Conservation (phyloP, 768 basidiomycete species). For the Podaxis pistillaris region DNA sequence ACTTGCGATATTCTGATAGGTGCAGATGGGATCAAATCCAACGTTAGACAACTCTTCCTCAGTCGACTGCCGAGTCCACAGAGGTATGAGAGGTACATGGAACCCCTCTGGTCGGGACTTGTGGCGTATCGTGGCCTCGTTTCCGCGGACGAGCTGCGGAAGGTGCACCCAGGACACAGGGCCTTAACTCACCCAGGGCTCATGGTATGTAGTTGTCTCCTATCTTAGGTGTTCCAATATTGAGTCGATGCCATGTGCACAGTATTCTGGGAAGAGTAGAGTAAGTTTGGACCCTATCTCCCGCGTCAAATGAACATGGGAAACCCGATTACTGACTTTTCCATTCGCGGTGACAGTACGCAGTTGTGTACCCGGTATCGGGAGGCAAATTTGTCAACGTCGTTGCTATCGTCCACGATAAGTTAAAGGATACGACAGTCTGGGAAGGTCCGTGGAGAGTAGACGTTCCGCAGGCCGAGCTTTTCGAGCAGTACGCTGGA, state of each 20-base stretch:
- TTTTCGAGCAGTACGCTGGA: constrained; percentile 12
- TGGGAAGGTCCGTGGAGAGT: constrained; percentile 20
- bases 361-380: constrained; percentile 48
- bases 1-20: constrained; percentile 37
- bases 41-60: constrained; percentile 17
- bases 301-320: not conserved
- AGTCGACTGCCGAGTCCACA: constrained; percentile 2
- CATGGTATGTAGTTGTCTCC: constrained; percentile 1
- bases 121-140: constrained; percentile 34
- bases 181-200: constrained; percentile 17
- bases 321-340: not conserved
- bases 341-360: constrained; percentile 29
- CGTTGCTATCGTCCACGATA: constrained; percentile 33
- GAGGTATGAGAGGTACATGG: constrained; percentile 18
- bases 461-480: constrained; percentile 14
- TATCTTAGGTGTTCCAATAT: not conserved
- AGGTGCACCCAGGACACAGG: constrained; percentile 25
- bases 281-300: constrained; percentile 10
- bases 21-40: constrained; percentile 22
- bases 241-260: not conserved
- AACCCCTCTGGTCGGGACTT: constrained; percentile 35
- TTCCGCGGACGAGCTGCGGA: constrained; percentile 23
- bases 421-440: constrained; percentile 13
- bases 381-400: constrained; percentile 46
- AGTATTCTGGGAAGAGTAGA: constrained; percentile 23